Evolutionary conservation across 75 land plant genomes (phyloP).

Genomic region (Adiantum capillusveneris): DNA sequence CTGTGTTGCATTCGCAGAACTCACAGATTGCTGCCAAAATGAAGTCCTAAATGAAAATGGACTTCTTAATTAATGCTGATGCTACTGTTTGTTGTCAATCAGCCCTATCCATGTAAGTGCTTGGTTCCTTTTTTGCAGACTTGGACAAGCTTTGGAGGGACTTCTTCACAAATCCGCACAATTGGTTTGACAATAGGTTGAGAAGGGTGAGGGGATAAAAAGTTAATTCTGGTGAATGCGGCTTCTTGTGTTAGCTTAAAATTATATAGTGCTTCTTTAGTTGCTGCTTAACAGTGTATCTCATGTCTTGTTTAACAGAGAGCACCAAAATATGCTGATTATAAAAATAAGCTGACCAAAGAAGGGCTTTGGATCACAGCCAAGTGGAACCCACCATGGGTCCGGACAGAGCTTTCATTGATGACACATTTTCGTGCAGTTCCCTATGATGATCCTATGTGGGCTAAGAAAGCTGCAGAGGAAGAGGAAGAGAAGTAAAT

Average conservation of each 20-base stretch:
- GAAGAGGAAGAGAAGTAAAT: slow-evolving; percentile 3
- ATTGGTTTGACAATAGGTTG: slow-evolving; percentile 58
- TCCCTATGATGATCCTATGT: slow-evolving; percentile 5
- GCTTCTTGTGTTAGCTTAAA: no score
- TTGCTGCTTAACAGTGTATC: not conserved
- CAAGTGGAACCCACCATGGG: slow-evolving; percentile 48
- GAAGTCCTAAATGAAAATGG: no score
- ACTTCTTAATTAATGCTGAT: no score
- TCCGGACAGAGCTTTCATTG: slow-evolving; percentile 29
- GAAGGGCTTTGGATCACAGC: slow-evolving; percentile 39
- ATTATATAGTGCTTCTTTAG: no score
- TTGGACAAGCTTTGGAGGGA: slow-evolving; percentile 38
- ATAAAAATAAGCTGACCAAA: slow-evolving; percentile 43
- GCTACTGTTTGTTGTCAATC: no score
- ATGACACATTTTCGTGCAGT: slow-evolving; percentile 4
- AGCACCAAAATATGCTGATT: slow-evolving; percentile 38
- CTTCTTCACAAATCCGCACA: slow-evolving; percentile 41
- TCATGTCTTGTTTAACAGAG: slow-evolving; percentile 4
- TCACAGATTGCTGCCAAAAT: no score
- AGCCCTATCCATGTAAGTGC: no score
- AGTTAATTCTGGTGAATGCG: no score
- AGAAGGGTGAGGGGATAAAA: slow-evolving; percentile 14
- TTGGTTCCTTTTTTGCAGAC: slow-evolving; percentile 6
- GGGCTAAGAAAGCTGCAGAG: not conserved
- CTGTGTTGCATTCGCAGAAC: no score